Base-by-base conservation (phyloP, 495 filamentous ascomycete genomes). In the Podospora bellae-mahoneyi region DNA sequence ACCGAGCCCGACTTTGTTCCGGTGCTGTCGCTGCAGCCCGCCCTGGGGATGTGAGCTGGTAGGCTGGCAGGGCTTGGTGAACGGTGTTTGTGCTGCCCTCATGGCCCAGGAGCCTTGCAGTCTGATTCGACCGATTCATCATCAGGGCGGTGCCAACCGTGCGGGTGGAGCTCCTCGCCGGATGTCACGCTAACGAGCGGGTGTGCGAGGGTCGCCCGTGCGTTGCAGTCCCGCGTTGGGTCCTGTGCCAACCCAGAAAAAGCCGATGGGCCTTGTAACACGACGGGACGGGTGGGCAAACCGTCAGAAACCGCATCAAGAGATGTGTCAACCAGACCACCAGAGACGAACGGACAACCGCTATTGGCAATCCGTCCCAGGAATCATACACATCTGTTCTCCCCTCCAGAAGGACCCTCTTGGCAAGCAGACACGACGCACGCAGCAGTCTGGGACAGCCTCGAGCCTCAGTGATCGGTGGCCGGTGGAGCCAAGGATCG, bases 201-300 rank as follows among this genome's bases (percentile, higher is more conserved):
- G 70, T 69, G 67, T 65, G 70, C 28, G 65, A 67, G 64, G 68
- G 64, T 65, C 18, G 60, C 70, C 67, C 65, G 65, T 69, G 68
- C 66, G 58, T 68, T 67, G 66, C 68, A 71, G 68, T 73, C 71
- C 71, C 68, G 71, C 65, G 48, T 66, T 64, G 39, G 39, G 39
- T 48, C 39, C 71, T 66, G 68, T 70, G n/a, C 59, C 59, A 61
- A 61, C 59, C 59, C 59, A 61, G 60, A 59, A 64, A 64, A 60
- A 64, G 32, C 34, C 27, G 34, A 64, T 53, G 62, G 28, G 54
- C n/a, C 26, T 26, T 54, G 48, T 63, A 60, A 67, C 59, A 62
- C 66, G 18, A 44, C 30, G 60, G 48, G 32, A 59, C 23, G 61
- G 53, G 53, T 23, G 61, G 53, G 53, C 53, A 55, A 59, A 32